Evolutionary conservation across 768 basidiomycete species (phyloP), one percentile per base, ranked within the genome.

Genomic region (Suillus ampliporus): DNA sequence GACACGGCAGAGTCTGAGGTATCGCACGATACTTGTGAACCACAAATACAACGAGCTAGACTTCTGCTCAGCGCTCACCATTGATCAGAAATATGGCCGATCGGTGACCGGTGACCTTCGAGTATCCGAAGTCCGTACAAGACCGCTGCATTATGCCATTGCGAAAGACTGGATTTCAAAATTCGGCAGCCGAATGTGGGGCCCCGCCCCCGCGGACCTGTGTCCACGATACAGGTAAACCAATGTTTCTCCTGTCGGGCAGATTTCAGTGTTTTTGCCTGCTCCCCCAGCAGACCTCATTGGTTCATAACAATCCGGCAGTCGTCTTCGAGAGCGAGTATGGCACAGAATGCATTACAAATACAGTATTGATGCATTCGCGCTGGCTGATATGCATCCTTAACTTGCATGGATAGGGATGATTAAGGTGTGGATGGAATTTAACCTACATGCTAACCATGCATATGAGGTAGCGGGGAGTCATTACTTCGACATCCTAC

Each of bases 401-500:
- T 31, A 6, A 11, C 19, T 34, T n/a, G 19, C 26, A 17, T 31
- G 3, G 17, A 51, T 31, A 10, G 4, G 28, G 17, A 5, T 19
- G 9, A 51, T 51, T n/a, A 17, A 23, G 35, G 53, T 37, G 53
- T 37, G 15, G 23, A 54, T 23, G 15, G 13, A 2, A 21, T 23
- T 37, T 10, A 35, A 53, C n/a, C 35, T 54, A 53, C 37, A 11
- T 38, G 15, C 37, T 26, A 8, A 11, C 11, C 11, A 51, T 34
- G 23, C 38, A 13, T 40, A 28, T 23, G 10, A 26, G 15, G 26
- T 6, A 19, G 10, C 10, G 15, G 23, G 17, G 15, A 19, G 17
- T 40, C 6, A 7, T 56, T 56, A 56, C 17, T 56, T 56, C 15
- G 53, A 38, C 37, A 28, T 40, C 17, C 23, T 56, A 28, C 61